These are phyloP conservation scores for Hygrophila difformis DNA, from an alignment of 257 asterid species.

Conservation along the genomic window DNA sequence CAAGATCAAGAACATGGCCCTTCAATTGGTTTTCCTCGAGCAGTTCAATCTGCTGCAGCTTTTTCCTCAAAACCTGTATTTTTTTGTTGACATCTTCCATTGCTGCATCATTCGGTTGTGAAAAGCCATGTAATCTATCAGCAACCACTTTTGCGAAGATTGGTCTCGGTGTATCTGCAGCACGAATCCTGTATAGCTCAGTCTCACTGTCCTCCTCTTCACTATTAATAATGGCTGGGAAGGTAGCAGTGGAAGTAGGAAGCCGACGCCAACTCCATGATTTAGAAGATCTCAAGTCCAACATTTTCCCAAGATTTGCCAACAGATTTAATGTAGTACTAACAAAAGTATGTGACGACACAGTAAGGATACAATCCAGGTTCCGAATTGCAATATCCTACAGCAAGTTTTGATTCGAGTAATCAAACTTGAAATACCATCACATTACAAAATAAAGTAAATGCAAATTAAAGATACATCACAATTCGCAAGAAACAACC, in stretches of 20 bases:
- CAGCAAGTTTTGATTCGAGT: conserved; percentile 22
- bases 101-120: conserved; percentile 41
- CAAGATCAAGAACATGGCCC: conserved; percentile 68
- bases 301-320: conserved; percentile 61
- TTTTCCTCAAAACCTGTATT: conserved; percentile 74
- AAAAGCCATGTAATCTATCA: conserved; percentile 52
- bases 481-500: background rate
- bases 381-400: conserved; percentile 90
- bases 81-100: conserved; percentile 49
- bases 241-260: conserved; percentile 88
- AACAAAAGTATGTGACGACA: conserved; percentile 49
- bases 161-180: conserved; percentile 28
- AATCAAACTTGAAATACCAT: conserved; percentile 1
- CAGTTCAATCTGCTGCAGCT: conserved; percentile 94
- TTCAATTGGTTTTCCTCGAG: conserved; percentile 72
- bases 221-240: conserved; percentile 72
- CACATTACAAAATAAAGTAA: background rate
- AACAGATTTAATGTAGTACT: conserved; percentile 63
- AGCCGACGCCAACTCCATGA: conserved; percentile 82
- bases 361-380: conserved; percentile 80
- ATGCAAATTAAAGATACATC: background rate
- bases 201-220: conserved; percentile 68
- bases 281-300: conserved; percentile 73
- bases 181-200: conserved; percentile 45
- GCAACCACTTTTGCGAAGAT: conserved; percentile 27